These are phyloP conservation scores for Coemansia sp. DNA, from an alignment of 192 early-diverging fungal genomes.

Conservation along the genomic window DNA sequence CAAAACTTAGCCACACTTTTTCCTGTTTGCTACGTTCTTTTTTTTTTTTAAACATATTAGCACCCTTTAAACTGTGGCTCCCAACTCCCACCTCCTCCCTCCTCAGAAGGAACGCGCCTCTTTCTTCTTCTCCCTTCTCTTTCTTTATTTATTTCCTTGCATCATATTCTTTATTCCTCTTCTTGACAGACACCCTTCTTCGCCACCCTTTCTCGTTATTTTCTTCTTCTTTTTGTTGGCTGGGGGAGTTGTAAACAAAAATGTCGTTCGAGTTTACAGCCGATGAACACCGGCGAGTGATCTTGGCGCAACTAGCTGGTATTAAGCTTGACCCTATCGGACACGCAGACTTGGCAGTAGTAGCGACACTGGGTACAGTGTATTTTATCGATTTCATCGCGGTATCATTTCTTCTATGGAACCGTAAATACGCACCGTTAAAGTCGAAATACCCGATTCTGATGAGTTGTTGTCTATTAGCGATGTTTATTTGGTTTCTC, in stretches of 20 bases:
- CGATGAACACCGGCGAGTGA: slow-evolving; percentile 24
- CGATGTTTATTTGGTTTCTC: slow-evolving; percentile 52
- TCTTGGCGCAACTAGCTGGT: slow-evolving; percentile 27
- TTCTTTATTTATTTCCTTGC: not conserved
- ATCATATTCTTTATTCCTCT: not conserved
- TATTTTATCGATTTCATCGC: slow-evolving; percentile 41
- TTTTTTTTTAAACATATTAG: not conserved
- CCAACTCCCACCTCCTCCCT: not conserved
- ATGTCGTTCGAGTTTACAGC: slow-evolving; percentile 45
- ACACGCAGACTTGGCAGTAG: slow-evolving; percentile 34
- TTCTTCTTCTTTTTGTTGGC: not conserved
- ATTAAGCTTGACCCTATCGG: slow-evolving; percentile 47
- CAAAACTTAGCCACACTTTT: not conserved
- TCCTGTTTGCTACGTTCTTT: slow-evolving; percentile 4
- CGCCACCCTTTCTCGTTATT: not conserved
- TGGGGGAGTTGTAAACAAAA: not conserved
- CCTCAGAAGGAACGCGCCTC: not conserved
- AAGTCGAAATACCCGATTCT: slow-evolving; percentile 57
- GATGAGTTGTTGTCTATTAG: slow-evolving; percentile 39
- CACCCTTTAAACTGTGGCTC: slow-evolving; percentile 4
- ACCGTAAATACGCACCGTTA: slow-evolving; percentile 56
- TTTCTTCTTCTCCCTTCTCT: not conserved
- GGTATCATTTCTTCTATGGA: slow-evolving; percentile 39
- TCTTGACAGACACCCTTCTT: not conserved
- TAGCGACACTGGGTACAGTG: slow-evolving; percentile 25